Conservation (phyloP, 2,329 filamentous ascomycete species). For the Neofusicoccum sp. region DNA sequence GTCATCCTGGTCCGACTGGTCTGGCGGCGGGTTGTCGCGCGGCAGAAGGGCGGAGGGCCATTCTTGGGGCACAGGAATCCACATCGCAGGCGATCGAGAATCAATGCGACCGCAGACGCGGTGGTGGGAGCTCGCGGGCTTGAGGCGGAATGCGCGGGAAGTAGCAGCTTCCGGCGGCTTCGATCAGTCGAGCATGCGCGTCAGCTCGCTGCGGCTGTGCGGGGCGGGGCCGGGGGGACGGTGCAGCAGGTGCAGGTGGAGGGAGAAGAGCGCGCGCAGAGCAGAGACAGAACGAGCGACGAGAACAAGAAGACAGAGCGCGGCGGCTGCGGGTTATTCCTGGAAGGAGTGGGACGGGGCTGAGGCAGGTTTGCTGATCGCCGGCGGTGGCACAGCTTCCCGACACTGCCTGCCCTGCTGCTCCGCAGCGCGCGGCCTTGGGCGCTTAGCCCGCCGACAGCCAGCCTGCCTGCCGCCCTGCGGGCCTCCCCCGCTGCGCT, state of each 20-base stretch:
- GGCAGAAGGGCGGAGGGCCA: not conserved
- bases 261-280: not conserved
- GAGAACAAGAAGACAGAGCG: conserved; percentile 6
- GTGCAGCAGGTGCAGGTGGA: not conserved
- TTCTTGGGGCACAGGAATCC: conserved; percentile 1
- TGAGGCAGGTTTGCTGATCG: conserved; percentile 17
- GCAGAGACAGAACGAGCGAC: not conserved
- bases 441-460: not conserved
- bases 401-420: not conserved
- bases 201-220: conserved; percentile 13
- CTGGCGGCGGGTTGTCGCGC: not conserved
- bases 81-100: not conserved
- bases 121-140: conserved; percentile 3
- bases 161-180: conserved; percentile 9
- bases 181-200: conserved; percentile 18
- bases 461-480: not conserved
- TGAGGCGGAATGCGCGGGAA: conserved; percentile 17
- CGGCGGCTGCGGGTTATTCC: conserved; percentile 14
- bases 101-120: conserved; percentile 9
- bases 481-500: not conserved
- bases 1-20: not conserved
- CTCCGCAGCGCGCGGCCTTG: not conserved
- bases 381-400: conserved; percentile 7
- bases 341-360: conserved; percentile 14
- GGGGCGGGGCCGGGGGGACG: not conserved